These are phyloP conservation scores for Clonostachys rosea DNA, from an alignment of 2,329 filamentous ascomycete species.

Conservation along the genomic window DNA sequence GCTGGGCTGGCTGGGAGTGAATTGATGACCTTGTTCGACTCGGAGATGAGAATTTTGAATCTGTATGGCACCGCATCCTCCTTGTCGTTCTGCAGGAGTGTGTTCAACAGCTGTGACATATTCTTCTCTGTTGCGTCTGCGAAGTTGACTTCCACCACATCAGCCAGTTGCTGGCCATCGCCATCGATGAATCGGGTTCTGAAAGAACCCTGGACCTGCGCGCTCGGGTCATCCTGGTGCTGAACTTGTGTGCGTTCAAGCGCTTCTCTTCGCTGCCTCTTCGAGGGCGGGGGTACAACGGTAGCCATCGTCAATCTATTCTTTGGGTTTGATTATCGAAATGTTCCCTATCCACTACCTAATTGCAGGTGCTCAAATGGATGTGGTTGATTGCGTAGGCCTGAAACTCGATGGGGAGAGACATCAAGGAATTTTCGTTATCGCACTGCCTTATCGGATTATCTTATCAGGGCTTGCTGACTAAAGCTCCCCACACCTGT, in stretches of 20 bases:
- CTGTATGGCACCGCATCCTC: constrained; percentile 59
- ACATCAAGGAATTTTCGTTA: too few species aligned
- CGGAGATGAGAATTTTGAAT: constrained; percentile 55
- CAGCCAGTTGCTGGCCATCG: constrained; percentile 64
- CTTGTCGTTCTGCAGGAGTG: constrained; percentile 47
- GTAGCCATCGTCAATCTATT: constrained; percentile 61
- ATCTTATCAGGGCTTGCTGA: too few species aligned
- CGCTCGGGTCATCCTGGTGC: constrained; percentile 58
- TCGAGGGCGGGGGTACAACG: constrained; percentile 76
- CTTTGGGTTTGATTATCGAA: too few species aligned
- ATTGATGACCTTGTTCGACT: constrained; percentile 47
- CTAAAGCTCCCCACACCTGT: too few species aligned
- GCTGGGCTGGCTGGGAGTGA: constrained; percentile 37
- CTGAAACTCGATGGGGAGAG: too few species aligned
- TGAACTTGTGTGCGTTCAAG: constrained; percentile 69
- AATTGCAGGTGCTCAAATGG: too few species aligned
- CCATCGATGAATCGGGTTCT: constrained; percentile 86
- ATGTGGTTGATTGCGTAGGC: too few species aligned
- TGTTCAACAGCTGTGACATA: constrained; percentile 81
- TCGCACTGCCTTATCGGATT: too few species aligned
- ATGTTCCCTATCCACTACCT: too few species aligned
- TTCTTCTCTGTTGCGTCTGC: constrained; percentile 86
- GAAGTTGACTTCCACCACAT: constrained; percentile 71
- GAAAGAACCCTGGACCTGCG: constrained; percentile 66
- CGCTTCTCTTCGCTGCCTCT: constrained; percentile 75